Evolutionary conservation across 2,329 filamentous ascomycete species (phyloP), one percentile per base, ranked within the genome.

Genomic region (Penicillium hesseltinei): DNA sequence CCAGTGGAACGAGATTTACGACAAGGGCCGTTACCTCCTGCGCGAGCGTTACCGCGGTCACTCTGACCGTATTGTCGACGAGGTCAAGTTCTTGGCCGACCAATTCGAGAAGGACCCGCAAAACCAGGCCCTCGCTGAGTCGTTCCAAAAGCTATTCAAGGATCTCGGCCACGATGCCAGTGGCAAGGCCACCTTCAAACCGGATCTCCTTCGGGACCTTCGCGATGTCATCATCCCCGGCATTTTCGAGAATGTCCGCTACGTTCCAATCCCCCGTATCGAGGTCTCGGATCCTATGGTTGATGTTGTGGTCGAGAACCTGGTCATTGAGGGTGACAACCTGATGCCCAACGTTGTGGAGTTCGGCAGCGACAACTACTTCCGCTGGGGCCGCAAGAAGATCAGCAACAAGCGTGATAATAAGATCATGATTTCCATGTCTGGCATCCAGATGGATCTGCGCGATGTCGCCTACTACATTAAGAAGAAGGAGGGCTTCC

Each of bases 291-390:
- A 97, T 67, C 82, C 84, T 2, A 86, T 88, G 81, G 81, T 96
- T 51, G 94, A 99, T 75, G 88, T 88, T 48, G 84, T 97, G 48
- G 84, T 99, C 44, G 94, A 99, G 80, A 99, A 99, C 75, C 80
- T 99, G 11, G 89, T 97, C 45, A 84, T 99, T 51, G 94, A 99
- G 79, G 92, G 91, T 64, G 92, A 97, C 80, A 99, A 99, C 78
- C 87, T 99, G 66, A 91, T 92, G 78, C 94, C 94, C 62, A 99
- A 99, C 68, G 83, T 93, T 5, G 76, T 96, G 39, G 93, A 99
- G 75, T 83, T 97, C 60, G 85, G 87, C 58, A 94, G 87, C 71
- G 92, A 97, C 78, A 94, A 97, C 80, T 95, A 94, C 80, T 91
- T 92, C 84, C 88, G 90, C 65, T 96, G 90, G 87, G 94, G 93